Base-by-base conservation (phyloP, 73 alveolate genomes). In the Uronychia binucleata region DNA sequence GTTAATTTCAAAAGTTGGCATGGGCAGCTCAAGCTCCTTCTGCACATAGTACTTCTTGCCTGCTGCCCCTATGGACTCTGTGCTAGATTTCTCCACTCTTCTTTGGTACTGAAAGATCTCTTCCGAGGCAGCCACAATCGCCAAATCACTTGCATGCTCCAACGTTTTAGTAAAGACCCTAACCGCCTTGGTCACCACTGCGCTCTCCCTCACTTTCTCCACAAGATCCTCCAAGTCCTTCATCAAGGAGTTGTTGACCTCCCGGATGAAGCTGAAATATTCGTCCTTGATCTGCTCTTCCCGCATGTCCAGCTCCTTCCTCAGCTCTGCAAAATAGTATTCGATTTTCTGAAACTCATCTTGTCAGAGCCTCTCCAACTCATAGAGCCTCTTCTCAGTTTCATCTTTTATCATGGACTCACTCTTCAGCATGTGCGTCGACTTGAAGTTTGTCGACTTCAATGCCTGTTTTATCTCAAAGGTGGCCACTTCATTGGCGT, bases 401-500 rank as follows among this genome's bases (percentile, higher is more conserved):
- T 84, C 86, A 0, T 34, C 30, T 33, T 89, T 84, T 5, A 89
- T 33, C 35, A 46, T 84, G 28, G 58, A 60, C 58, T 84, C 57
- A 32, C 67, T 5, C 35, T 82, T 82, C 32, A 79, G 84, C 78
- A 74, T 57, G 30, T 84, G 75, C 28, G 77, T 67, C 67, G 91
- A 77, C 59, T 59, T 67, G 30, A 80, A 80, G 28, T 77, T 34
- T 1, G 88, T 58, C 30, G 77, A 29, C 76, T 84, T 89, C 0
- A 89, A 84, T 26, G 57, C 82, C 78, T 83, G 75, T 57, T 89
- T 89, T 0, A 89, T 89, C 31, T 89, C 95, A 60, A 84, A 84
- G 13, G 89, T 31, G 0, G 95, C 91, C 13, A 89, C 57, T 27
- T 89, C 95, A 78, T 89, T 85, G 28, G 95, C 95, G 29, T 81